Evolutionary conservation across 768 basidiomycete genomes (phyloP).

Genomic region (Termitomyces titanicus): DNA sequence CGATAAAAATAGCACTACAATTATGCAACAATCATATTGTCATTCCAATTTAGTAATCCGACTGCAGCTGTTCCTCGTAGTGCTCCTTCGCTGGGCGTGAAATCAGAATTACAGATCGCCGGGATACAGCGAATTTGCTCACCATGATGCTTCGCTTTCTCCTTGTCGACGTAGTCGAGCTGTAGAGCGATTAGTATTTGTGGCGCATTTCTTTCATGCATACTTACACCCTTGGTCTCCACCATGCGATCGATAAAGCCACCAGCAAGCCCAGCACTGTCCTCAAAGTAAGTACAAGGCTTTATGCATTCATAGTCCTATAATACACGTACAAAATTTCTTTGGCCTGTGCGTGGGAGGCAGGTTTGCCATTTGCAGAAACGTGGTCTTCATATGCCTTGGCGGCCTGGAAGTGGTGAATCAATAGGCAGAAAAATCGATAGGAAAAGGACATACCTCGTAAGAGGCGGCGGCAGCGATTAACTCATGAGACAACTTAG

Average conservation of each 20-base stretch:
- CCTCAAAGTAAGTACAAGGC: neutral
- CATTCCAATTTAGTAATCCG: neutral
- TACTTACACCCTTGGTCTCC: conserved; percentile 50
- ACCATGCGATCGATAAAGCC: conserved; percentile 48
- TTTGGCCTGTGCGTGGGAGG: conserved; percentile 52
- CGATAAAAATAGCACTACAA: conserved; percentile 1
- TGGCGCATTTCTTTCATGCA: neutral
- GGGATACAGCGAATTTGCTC: neutral
- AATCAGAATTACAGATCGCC: neutral
- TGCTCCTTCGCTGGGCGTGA: conserved; percentile 6
- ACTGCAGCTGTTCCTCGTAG: neutral
- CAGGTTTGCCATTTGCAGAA: conserved; percentile 43
- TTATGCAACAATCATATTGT: neutral
- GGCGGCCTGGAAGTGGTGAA: conserved; percentile 40
- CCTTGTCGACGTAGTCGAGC: conserved; percentile 28
- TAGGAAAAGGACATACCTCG: conserved; percentile 36
- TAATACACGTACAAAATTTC: conserved; percentile 38
- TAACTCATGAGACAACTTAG: conserved; percentile 59
- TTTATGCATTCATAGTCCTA: neutral
- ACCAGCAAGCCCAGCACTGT: conserved; percentile 51
- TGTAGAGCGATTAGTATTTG: conserved; percentile 22
- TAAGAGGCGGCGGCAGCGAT: conserved; percentile 65
- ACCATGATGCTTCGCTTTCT: conserved; percentile 26
- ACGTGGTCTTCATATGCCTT: conserved; percentile 61
- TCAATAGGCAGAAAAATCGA: neutral